phyloP scores from a whole-genome alignment of 2,329 filamentous ascomycete species.

The Moelleriella libera region DNA sequence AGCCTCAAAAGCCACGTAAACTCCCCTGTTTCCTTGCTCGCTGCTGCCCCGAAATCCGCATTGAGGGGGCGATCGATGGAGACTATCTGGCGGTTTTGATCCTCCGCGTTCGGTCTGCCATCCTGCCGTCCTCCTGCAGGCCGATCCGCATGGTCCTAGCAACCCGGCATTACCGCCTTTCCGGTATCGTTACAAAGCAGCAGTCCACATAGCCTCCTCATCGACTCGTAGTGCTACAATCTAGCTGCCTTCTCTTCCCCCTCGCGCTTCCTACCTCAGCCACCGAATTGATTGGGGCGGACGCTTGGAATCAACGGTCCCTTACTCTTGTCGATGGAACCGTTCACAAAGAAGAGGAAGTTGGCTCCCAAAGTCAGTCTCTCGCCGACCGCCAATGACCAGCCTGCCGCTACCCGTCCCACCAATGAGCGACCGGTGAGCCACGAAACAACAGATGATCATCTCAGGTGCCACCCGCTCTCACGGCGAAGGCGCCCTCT shows the following conservation, averaged over 20 bases:
- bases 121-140: not conserved
- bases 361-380: slow-evolving; percentile 26
- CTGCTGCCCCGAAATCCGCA: not conserved
- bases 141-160: slow-evolving; percentile 2
- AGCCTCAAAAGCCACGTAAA: slow-evolving; percentile 4
- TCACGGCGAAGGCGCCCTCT: not conserved
- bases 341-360: slow-evolving; percentile 27
- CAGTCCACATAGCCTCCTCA: not conserved
- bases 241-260: not conserved
- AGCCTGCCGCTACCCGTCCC: slow-evolving; percentile 7
- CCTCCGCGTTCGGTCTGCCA: not conserved
- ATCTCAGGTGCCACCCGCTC: not conserved
- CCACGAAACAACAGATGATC: not conserved
- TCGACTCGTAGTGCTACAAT: not conserved
- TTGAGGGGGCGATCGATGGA: slow-evolving; percentile 4
- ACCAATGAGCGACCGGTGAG: slow-evolving; percentile 5
- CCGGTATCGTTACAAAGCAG: not conserved
- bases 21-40: slow-evolving; percentile 1
- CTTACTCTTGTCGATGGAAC: slow-evolving; percentile 21
- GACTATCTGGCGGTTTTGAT: slow-evolving; percentile 1
- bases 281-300: no score
- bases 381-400: slow-evolving; percentile 15
- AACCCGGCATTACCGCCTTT: not conserved
- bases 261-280: not conserved
- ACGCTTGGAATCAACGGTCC: slow-evolving; percentile 3